Base-by-base conservation (phyloP, 2,329 filamentous ascomycete genomes). In the Aspergillus ochraceoroseus region DNA sequence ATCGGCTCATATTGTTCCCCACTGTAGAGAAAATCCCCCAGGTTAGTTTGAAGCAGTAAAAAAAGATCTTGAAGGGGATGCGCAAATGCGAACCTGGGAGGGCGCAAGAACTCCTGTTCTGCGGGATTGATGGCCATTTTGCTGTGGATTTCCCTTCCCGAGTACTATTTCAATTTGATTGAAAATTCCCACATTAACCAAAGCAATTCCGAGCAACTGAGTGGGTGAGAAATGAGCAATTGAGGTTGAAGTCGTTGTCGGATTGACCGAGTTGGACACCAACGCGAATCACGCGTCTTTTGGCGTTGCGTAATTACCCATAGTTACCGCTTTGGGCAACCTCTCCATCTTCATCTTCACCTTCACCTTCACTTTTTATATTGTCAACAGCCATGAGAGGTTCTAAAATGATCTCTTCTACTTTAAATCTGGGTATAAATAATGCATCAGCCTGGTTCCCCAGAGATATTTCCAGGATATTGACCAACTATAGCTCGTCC, bases 1-100 rank as follows among this genome's bases (percentile, higher is more conserved):
- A 76, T 52, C 11, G 59, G 54, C n/a, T 61, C 48, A 43, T 63
- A 57, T 50, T 68, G 58, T 26, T 67, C 56, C 34, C 68, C 58
- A 34, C 57, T 62, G 39, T 38, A 32, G 22, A 15, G 5, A 4
- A 13, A 23, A 7, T 6, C n/a, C 27, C 31, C 17, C 30, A 14
- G 35, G 20, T 46, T 29, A 44, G 38, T 26, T 13, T 23, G 7
- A n/a, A n/a, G n/a, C n/a, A 19, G 11, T 7, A 20, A 23, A 15
- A 8, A 19, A 17, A n/a, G 14, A 26, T 13, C 18, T 19, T 11
- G 15, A 14, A 18, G 27, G 28, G 37, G 17, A 29, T 42, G 32
- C 27, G 32, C 18, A 32, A 14, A 12, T 22, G 33, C 58, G 30
- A 41, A 63, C 59, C 46, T 55, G 41, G 59, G 59, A 29, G 59